Percentiles rank a stretch among this genome's conserved stretches.
phyloP scores from a whole-genome alignment of 306 rosid species.

The Prunus fruticosa region DNA sequence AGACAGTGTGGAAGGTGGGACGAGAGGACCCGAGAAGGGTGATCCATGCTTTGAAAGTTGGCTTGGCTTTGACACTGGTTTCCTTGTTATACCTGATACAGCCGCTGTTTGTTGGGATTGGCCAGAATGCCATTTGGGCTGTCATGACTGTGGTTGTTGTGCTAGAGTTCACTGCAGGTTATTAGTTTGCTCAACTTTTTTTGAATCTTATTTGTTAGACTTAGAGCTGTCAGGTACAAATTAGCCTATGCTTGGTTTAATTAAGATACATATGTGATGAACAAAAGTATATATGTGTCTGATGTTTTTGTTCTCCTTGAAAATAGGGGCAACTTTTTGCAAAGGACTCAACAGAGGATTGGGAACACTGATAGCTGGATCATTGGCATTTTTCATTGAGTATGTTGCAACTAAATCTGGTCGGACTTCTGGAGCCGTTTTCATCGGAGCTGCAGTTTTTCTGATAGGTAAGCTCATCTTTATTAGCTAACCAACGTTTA shows the following conservation, averaged over 20 bases:
- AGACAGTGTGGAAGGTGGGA: conserved; percentile 66
- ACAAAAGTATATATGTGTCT: background rate
- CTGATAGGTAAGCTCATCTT: conserved; percentile 47
- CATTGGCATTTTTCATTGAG: conserved; percentile 68
- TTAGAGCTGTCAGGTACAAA: background rate
- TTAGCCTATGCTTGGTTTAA: background rate
- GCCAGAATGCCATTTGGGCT: conserved; percentile 85
- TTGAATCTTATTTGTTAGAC: background rate
- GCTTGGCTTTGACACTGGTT: conserved; percentile 67
- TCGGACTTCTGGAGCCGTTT: conserved; percentile 48
- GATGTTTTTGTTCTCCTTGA: background rate
- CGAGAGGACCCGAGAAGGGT: conserved; percentile 82
- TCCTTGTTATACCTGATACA: conserved; percentile 71
- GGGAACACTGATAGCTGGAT: conserved; percentile 84
- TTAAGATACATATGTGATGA: background rate
- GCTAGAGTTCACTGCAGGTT: conserved; percentile 92
- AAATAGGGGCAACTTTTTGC: conserved; percentile 90
- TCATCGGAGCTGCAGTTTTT: conserved; percentile 82
- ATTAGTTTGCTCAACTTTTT: background rate
- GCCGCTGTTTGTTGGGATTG: conserved; percentile 63
- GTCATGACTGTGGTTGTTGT: conserved; percentile 97
- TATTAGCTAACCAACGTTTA: background rate
- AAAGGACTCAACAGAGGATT: conserved; percentile 95
- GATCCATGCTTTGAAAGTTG: conserved; percentile 83
- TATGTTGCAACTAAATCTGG: conserved; percentile 46